Conservation (phyloP, 1,284 basidiomycete species). For the Sanguinoderma infundibulare region DNA sequence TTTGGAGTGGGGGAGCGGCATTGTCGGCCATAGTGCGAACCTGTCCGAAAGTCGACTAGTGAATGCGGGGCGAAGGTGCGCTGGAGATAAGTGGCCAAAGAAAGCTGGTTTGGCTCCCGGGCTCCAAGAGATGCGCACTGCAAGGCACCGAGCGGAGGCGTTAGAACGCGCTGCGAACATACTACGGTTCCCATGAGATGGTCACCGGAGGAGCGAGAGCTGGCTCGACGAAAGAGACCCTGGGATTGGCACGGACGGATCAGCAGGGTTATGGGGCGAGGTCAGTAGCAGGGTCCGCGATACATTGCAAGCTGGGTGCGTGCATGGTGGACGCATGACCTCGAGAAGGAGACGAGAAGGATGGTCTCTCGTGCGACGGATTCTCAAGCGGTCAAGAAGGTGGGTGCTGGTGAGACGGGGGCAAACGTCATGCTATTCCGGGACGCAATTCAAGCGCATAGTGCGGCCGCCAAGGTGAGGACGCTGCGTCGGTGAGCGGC, state of each 20-base stretch:
- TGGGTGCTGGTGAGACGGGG: neutral
- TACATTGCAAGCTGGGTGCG: neutral
- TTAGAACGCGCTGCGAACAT: neutral
- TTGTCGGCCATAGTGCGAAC: neutral
- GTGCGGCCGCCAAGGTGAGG: neutral
- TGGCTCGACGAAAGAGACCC: neutral
- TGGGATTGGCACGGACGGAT: constrained; percentile 1
- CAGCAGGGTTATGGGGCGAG: neutral
- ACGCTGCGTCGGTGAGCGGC: neutral
- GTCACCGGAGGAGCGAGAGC: neutral
- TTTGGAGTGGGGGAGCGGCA: neutral
- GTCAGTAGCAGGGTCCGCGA: neutral
- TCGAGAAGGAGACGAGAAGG: neutral
- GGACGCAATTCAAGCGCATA: neutral
- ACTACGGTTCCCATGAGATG: neutral
- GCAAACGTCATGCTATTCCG: neutral
- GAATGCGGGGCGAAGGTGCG: neutral
- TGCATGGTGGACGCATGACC: constrained; percentile 7
- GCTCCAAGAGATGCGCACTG: neutral
- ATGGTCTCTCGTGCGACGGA: neutral
- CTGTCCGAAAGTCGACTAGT: too few species aligned
- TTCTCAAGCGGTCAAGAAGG: constrained; percentile 12
- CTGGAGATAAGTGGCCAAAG: neutral
- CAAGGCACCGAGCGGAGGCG: neutral
- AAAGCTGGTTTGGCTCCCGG: neutral